Conservation (phyloP, 2,329 filamentous ascomycete species). For the Xylaria sp. region DNA sequence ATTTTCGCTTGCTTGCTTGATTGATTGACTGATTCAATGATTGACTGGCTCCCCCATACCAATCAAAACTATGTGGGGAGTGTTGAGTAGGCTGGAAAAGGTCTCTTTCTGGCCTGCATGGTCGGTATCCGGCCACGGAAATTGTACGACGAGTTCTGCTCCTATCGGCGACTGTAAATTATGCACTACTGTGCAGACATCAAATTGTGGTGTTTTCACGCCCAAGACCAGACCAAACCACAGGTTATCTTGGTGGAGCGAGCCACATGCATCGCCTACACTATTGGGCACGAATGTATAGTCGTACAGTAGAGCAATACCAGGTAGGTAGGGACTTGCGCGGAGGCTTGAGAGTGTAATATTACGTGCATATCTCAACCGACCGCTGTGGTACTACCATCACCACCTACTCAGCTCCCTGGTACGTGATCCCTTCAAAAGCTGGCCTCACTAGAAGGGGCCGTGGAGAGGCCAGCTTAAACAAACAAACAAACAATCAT, state of each 20-base stretch:
- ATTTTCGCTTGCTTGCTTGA: background rate
- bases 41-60: conserved; percentile 15
- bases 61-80: conserved; percentile 32
- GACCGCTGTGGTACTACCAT: conserved; percentile 12
- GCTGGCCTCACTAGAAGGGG: conserved; percentile 28
- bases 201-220: conserved; percentile 19
- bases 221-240: conserved; percentile 24
- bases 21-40: conserved; percentile 3
- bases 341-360: conserved; percentile 32
- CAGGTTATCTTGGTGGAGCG: conserved; percentile 21
- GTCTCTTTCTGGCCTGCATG: conserved; percentile 29
- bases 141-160: conserved; percentile 28
- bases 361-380: conserved; percentile 47
- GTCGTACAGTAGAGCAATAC: conserved; percentile 16
- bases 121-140: conserved; percentile 37
- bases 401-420: conserved; percentile 16
- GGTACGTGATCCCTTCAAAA: conserved; percentile 9
- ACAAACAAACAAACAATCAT: conserved; percentile 36
- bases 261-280: conserved; percentile 16
- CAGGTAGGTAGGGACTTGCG: conserved; percentile 9
- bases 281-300: conserved; percentile 25
- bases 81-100: conserved; percentile 23
- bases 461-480: conserved; percentile 25
- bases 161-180: conserved; percentile 27
- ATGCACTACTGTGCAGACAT: conserved; percentile 19